Evolutionary conservation across 495 filamentous ascomycete species (phyloP), one percentile per base, ranked within the genome.

Genomic region (Penicillium atrosanguineum): DNA sequence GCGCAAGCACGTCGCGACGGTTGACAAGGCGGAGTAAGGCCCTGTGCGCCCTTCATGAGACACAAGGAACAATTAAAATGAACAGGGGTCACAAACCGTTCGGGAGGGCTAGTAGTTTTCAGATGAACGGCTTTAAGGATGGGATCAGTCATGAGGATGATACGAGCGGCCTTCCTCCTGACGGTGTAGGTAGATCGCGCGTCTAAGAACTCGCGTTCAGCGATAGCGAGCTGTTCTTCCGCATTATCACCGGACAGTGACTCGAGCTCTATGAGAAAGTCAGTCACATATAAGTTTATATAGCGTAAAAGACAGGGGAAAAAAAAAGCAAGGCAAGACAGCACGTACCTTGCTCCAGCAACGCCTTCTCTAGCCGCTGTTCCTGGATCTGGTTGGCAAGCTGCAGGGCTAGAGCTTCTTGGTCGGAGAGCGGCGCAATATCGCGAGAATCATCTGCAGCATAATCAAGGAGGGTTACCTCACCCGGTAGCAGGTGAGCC

Each of bases 91-190:
- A 55, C 55, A 25, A 79, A 90, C 88, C 85, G 78, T 69, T 92
- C 88, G 55, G 83, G 71, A 41, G 79, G 79, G 3, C 81, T 83
- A n/a, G 81, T 79, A 3, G 79, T 83, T 43, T 84, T 87, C 44
- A 83, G 71, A 64, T 92, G 88, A 46, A 91, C 80, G 1, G 89
- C 86, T 62, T 88, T 90, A 46, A 95, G 70, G 44, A 84, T 84
- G 9, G 89, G 89, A 61, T 88, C 85, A 20, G 83, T 82, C 56
- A 81, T 80, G 53, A 92, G 69, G 23, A 88, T 81, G 46, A 75
- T 84, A 44, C 83, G 80, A 12, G 87, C 69, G n/a, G 89, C 80
- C 55, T 80, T 82, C 59, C 83, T 83, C 50, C 81, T 82, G 50
- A 91, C 73, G 29, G 79, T 75, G 62, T 90, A 87, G 41, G 75